These are phyloP conservation scores for Flammula alnicola DNA, from an alignment of 1,284 basidiomycete species.

Conservation along the genomic window DNA sequence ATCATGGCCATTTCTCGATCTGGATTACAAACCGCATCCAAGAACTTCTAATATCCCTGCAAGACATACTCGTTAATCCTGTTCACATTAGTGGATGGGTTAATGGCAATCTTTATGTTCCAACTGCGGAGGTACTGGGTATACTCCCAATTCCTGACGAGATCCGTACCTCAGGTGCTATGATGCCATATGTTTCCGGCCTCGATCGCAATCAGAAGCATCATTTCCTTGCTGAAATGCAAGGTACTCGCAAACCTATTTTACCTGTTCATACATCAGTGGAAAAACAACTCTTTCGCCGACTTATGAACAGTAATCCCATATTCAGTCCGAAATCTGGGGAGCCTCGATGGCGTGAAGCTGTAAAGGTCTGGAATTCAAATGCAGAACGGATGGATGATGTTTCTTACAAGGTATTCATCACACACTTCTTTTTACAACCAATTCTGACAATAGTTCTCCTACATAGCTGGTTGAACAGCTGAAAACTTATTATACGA, in stretches of 20 bases:
- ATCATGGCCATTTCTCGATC: slow-evolving; percentile 24
- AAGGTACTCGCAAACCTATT: slow-evolving; percentile 27
- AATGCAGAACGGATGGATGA: slow-evolving; percentile 13
- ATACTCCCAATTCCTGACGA: slow-evolving; percentile 29
- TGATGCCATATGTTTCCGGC: slow-evolving; percentile 17
- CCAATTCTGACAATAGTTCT: too few species aligned
- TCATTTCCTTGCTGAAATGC: slow-evolving; percentile 25
- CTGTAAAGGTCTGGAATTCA: slow-evolving; percentile 23
- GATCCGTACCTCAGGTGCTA: slow-evolving; percentile 11
- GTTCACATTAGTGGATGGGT: slow-evolving; percentile 22
- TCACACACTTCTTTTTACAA: background rate
- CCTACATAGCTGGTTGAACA: slow-evolving; percentile 21
- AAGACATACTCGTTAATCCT: slow-evolving; percentile 17
- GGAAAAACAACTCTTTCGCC: slow-evolving; percentile 20
- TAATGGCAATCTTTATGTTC: slow-evolving; percentile 30
- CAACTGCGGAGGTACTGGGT: slow-evolving; percentile 25
- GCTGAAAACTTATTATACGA: slow-evolving; percentile 17
- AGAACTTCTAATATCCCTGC: slow-evolving; percentile 13
- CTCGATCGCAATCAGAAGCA: slow-evolving; percentile 18
- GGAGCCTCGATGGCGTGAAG: slow-evolving; percentile 12
- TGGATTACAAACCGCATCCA: slow-evolving; percentile 9
- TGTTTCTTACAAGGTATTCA: slow-evolving; percentile 26
- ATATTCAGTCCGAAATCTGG: slow-evolving; percentile 1
- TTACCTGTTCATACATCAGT: slow-evolving; percentile 23
- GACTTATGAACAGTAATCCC: slow-evolving; percentile 12